A percentile compares a stretch with the other conserved stretches of the same genome.
Conservation (phyloP, 2,329 filamentous ascomycete genomes). For the Ascosphaera aggregata region DNA sequence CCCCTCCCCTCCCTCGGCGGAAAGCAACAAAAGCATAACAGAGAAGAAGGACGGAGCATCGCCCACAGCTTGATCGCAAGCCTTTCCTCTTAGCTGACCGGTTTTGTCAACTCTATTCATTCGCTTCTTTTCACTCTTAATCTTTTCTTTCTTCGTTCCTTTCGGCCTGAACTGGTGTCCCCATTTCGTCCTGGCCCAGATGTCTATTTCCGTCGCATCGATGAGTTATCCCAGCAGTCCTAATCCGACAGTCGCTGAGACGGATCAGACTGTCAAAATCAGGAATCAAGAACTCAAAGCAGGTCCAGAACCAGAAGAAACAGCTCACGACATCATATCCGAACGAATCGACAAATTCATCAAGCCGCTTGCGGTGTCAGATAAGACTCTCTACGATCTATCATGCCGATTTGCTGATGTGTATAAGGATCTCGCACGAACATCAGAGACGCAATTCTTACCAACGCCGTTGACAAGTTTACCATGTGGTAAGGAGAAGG, state of each 20-base stretch:
- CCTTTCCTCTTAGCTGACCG: not conserved
- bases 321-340: slow-evolving; percentile 10
- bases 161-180: not conserved
- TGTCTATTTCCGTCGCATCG: not conserved
- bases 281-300: not conserved
- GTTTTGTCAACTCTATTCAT: not conserved
- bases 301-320: slow-evolving; percentile 3
- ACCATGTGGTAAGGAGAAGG: slow-evolving; percentile 28
- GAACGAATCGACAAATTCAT: slow-evolving; percentile 17
- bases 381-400: slow-evolving; percentile 20
- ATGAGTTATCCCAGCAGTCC: not conserved
- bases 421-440: slow-evolving; percentile 20
- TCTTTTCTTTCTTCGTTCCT: not conserved
- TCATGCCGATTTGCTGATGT: slow-evolving; percentile 23
- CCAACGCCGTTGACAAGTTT: slow-evolving; percentile 24
- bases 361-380: slow-evolving; percentile 18
- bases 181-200: not conserved
- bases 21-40: too few relatives aligned
- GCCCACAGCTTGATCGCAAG: not conserved
- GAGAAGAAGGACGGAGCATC: not conserved
- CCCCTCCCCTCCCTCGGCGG: not conserved
- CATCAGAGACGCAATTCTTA: slow-evolving; percentile 23
- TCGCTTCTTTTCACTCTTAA: not conserved
- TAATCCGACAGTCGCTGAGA: not conserved
- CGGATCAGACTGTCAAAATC: not conserved